Evolutionary conservation across 163 green algal species (phyloP), one percentile per base, ranked within the genome.

Genomic region (Trebouxia gelatinosa): DNA sequence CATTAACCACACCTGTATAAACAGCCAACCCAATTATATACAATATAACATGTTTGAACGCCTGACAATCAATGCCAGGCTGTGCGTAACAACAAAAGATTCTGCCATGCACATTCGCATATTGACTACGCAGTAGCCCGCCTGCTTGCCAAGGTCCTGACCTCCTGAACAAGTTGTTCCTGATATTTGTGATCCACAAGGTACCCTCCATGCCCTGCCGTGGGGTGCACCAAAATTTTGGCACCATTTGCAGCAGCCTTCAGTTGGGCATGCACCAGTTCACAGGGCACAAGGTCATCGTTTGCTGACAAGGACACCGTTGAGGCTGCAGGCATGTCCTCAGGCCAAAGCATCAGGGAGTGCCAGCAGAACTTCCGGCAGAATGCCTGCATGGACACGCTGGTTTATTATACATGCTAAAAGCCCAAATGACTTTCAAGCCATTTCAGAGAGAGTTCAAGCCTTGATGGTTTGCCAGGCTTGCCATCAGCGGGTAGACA

Each of bases 361-460:
- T 74, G 66, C 86, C 87, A 91, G 9, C 78, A 57, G 70, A 92
- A 92, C 40, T 83, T 82, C 37, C 87, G 83, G 78, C 87, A 91
- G 77, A 91, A 90, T 48, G 85, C 79, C 82, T 88, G 83, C 80
- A 81, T 23, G 1, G 16, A 65, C 34, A 34, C 2, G 31, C 62
- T 46, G 32, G 29, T n/a, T 11, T 11, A 23, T 48, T 43, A 34
- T 5, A 32, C 11, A 29, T 35, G 57, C 48, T 2, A 59, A 17
- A n/a, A 58, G 3, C 23, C 2, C 23, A 59, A 28, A 67, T 23
- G 3, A 31, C 21, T n/a, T n/a, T n/a, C 57, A 66, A 66, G n/a
- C n/a, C 17, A n/a, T 37, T 32, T 29, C 57, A 32, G 6, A n/a
- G 57, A 32, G 26, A 58, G 16, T 58, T 16, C 48, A 16, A 58